These are phyloP conservation scores for Apiospora rasikravindrae DNA, from an alignment of 2,329 filamentous ascomycete species.

Conservation along the genomic window DNA sequence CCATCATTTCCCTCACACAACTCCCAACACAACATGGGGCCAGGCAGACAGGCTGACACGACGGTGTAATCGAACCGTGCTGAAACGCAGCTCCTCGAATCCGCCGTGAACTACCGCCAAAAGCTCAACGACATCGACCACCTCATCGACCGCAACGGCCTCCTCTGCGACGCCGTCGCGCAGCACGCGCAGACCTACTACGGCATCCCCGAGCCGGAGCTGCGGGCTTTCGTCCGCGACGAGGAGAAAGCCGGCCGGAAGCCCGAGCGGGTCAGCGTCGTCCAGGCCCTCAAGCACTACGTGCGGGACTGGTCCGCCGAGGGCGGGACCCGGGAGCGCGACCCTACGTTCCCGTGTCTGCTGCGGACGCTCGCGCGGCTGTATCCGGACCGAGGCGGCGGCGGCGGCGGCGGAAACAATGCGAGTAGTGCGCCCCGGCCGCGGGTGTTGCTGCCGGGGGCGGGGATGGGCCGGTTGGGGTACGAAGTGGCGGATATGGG, in stretches of 20 bases:
- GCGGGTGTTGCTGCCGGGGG: constrained; percentile 56
- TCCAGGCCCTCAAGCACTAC: constrained; percentile 61
- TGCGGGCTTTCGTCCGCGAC: constrained; percentile 50
- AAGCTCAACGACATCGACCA: constrained; percentile 52
- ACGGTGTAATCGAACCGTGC: not conserved
- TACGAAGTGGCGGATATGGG: constrained; percentile 54
- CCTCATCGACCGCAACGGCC: constrained; percentile 50
- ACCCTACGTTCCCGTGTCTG: constrained; percentile 48
- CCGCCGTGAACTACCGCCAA: constrained; percentile 61
- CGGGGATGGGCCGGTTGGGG: constrained; percentile 57
- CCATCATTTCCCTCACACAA: not conserved
- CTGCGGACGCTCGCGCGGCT: constrained; percentile 39
- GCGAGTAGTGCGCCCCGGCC: constrained; percentile 25
- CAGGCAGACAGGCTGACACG: not conserved
- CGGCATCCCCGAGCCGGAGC: constrained; percentile 47
- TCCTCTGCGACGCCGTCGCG: constrained; percentile 53
- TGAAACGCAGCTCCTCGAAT: constrained; percentile 53
- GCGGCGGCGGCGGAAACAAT: not conserved
- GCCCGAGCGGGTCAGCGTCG: constrained; percentile 53
- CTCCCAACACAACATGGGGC: no score
- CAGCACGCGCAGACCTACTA: constrained; percentile 52
- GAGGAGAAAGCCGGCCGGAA: constrained; percentile 43
- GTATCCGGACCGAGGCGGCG: constrained; percentile 33
- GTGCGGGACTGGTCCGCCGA: constrained; percentile 61
- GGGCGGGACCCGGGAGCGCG: constrained; percentile 50